Evolutionary conservation across 441 rosid species (phyloP), one percentile per base, ranked within the genome.

Genomic region (Brassica hybrid): DNA sequence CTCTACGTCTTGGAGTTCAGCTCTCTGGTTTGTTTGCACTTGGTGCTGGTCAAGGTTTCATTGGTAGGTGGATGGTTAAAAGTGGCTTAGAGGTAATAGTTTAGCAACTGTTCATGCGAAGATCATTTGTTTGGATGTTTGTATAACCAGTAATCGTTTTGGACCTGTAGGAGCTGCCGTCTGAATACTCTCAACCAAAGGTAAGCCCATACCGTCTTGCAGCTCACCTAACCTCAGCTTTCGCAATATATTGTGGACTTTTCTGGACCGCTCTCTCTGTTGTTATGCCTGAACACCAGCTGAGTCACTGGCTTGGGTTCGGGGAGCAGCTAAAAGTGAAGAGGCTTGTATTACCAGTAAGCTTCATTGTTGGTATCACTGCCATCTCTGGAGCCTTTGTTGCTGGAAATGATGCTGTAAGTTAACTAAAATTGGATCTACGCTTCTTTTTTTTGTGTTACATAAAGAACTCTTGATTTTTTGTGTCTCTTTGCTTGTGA

Each of bases 11-110:
- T 76, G 99, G 97, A 72, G 67, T 90, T 57, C 77, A 88, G 82
- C 95, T 95, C 69, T 91, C 95, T 71, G 87, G 84, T 75, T 86
- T 88, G 57, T 95, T 91, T 73, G 94, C 90, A 50, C 97, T 95
- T 76, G 99, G 97, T 82, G 97, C 97, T 81, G 98, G 96, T 59
- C 98, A 91, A 89, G 98, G 98, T 77, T 78, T 93, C 68, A 91
- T 96, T 77, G 98, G 98, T 80, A 93, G 97, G 97, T 93, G 98
- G 99, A 93, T 95, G 99, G 99, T 95, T 34, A 95, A 91, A 85
- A 95, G 99, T 79, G 99, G 99, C 74, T 78, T 95, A 77, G 97
- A 93, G 97, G 96, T 92, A 76, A 16, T 13, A 18, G 17, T 6
- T 10, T 57, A 19, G 21, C 1, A 8, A 2, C 6, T 69, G 30